These are phyloP conservation scores for Sphenostylis stenocarpa DNA, from an alignment of 306 rosid species.

Conservation along the genomic window DNA sequence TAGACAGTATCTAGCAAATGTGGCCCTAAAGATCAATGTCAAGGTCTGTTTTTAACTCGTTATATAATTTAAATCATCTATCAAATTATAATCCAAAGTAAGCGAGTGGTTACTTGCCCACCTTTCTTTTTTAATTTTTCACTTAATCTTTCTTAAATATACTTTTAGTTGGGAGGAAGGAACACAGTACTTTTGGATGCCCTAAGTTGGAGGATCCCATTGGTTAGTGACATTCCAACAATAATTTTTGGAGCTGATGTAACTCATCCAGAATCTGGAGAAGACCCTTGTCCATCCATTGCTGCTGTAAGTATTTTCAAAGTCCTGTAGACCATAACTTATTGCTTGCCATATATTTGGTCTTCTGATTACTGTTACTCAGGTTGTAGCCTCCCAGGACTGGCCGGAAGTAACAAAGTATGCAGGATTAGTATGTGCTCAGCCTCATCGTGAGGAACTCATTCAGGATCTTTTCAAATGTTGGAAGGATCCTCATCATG, in stretches of 20 bases:
- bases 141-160: conserved; percentile 8
- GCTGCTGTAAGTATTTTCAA: conserved; percentile 60
- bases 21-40: conserved; percentile 67
- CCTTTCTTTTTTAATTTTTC: neutral
- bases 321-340: neutral
- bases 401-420: conserved; percentile 88
- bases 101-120: neutral
- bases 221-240: conserved; percentile 82
- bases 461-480: conserved; percentile 77
- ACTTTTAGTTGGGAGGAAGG: conserved; percentile 70
- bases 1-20: conserved; percentile 69
- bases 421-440: conserved; percentile 81
- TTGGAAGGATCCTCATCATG: conserved; percentile 75
- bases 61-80: conserved; percentile 9
- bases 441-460: conserved; percentile 76
- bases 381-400: conserved; percentile 91
- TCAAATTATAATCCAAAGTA: neutral
- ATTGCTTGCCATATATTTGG: neutral
- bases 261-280: conserved; percentile 72
- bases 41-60: conserved; percentile 38
- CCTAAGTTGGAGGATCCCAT: conserved; percentile 62
- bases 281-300: conserved; percentile 70
- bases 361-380: conserved; percentile 30
- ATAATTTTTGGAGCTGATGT: conserved; percentile 87
- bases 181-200: conserved; percentile 83